Base-by-base conservation (phyloP, 2,329 filamentous ascomycete species). In the Niveomyces coronatus region DNA sequence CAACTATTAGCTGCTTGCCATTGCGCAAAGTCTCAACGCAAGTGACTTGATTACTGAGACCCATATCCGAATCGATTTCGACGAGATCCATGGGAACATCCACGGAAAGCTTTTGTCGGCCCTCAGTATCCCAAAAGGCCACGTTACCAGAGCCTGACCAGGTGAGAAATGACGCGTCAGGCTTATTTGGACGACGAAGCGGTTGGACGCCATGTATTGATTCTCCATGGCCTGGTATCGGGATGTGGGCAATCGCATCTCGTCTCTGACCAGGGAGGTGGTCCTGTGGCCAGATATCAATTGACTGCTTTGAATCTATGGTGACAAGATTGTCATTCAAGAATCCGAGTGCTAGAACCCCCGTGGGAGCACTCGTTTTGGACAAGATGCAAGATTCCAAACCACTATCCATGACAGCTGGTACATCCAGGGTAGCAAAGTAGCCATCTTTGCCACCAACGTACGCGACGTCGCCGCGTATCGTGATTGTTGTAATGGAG, bases 141-240 rank as follows among this genome's bases (percentile, higher is more conserved):
- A 96, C 72, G 13, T 74, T 77, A 5, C 91, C 91, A 36, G 79
- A 79, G 16, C 74, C 76, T 2, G 89, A 88, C 85, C 88, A 98
- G 0, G 88, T 95, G 46, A 88, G 79, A 52, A 96, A 95, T 8
- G 79, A 73, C 1, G 85, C 79, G 16, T 73, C 67, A 17, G 76
- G 61, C 4, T 65, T 55, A 42, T 84, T 83, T 0, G 75, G 68
- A 16, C 64, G 64, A 3, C 68, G 57, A 4, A 95, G 61, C 1
- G 77, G 58, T 37, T 79, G 73, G 1, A 95, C 79, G 11, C 91
- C 91, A 29, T 87, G 58, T n/a, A 82, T 73, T 1, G 76, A 61
- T 35, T 79, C 75, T 11, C 74, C 74, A 41, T 78, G 74, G 10
- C 76, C 77, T 2, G 77, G 70, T 30, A 82, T 74, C 10, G 70